Evolutionary conservation across 768 basidiomycete genomes (phyloP).

Genomic region (Saitozyma podzolica): DNA sequence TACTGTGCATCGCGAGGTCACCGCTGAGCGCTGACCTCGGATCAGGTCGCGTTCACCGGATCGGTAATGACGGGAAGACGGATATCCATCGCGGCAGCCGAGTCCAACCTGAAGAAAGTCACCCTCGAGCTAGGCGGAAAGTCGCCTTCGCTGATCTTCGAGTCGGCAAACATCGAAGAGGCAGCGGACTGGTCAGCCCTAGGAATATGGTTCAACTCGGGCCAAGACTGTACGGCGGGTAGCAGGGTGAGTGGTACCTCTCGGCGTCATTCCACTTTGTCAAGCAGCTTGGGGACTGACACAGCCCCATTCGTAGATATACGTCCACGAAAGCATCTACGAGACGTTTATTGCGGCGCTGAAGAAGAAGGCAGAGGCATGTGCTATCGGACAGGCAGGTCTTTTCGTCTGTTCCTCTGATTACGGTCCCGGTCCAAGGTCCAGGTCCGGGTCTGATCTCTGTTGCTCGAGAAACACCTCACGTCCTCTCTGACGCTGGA

Average conservation of each 20-base stretch:
- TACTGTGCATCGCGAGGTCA: not conserved
- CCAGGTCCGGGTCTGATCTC: not conserved
- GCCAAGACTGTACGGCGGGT: slow-evolving; percentile 77
- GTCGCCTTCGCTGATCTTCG: slow-evolving; percentile 65
- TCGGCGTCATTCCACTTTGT: too few relatives aligned
- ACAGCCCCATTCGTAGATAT: slow-evolving; percentile 35
- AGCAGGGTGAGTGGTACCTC: slow-evolving; percentile 59
- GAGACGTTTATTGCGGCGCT: slow-evolving; percentile 65
- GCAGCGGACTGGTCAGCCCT: slow-evolving; percentile 70
- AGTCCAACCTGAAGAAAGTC: slow-evolving; percentile 79
- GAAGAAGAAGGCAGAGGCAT: slow-evolving; percentile 36
- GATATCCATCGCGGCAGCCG: slow-evolving; percentile 74
- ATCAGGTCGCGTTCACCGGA: slow-evolving; percentile 75
- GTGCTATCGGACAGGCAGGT: slow-evolving; percentile 43
- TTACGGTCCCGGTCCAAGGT: not conserved
- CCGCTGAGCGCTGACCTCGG: slow-evolving; percentile 6
- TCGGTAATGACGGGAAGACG: slow-evolving; percentile 75
- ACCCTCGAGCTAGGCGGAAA: slow-evolving; percentile 95
- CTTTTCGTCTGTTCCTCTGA: not conserved
- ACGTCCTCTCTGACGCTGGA: slow-evolving; percentile 3
- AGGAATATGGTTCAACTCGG: slow-evolving; percentile 78
- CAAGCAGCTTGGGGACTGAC: too few relatives aligned
- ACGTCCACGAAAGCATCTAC: slow-evolving; percentile 75
- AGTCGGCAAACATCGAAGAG: slow-evolving; percentile 83
- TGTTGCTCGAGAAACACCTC: not conserved